Evolutionary conservation across 306 rosid genomes (phyloP), one percentile per base, ranked within the genome.

Genomic region (Lagenaria siceraria): DNA sequence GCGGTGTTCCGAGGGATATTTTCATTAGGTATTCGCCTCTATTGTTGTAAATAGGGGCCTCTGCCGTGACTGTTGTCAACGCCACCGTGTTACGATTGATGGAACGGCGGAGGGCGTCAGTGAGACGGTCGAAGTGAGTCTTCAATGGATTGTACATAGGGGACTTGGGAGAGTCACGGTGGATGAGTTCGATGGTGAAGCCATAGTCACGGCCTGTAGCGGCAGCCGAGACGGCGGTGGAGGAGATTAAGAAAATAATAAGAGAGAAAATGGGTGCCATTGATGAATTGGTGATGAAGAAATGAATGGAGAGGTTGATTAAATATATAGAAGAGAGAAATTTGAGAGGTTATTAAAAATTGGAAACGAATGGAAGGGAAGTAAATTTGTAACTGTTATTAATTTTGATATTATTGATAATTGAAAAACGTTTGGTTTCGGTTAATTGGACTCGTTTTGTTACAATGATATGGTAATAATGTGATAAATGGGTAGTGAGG

Each of bases 1-100:
- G 86, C 0, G 97, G 97, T 2, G 92, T 87, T 12, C 97, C 97
- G 9, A 91, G 1, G 0, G 87, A 78, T 21, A 86, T 29, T 0
- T 62, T 65, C 89, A 91, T 36, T 8, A 89, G 85, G 49, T 86
- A 91, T 11, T 83, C 89, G 1, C 86, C 90, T 0, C 0, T 0
- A 21, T 59, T 33, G 0, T 49, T 7, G 1, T 0, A 4, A 2
- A 89, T 8, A 0, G 66, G 36, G 2, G 87, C 19, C 24, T 77
- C 61, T 0, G 63, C 72, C 1, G 78, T 6, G 36, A 53, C 68
- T 0, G 43, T 7, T 0, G 43, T 7, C 2, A 46, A 2, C 2
- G 0, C 0, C 8, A 6, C 7, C 33, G 21, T 38, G 24, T n/a
- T 21, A 7, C 74, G 78, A 3, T 3, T 9, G 40, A 78, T 2